These are phyloP conservation scores for Cucurbita moschata DNA, from an alignment of 306 rosid genomes.

Conservation along the genomic window DNA sequence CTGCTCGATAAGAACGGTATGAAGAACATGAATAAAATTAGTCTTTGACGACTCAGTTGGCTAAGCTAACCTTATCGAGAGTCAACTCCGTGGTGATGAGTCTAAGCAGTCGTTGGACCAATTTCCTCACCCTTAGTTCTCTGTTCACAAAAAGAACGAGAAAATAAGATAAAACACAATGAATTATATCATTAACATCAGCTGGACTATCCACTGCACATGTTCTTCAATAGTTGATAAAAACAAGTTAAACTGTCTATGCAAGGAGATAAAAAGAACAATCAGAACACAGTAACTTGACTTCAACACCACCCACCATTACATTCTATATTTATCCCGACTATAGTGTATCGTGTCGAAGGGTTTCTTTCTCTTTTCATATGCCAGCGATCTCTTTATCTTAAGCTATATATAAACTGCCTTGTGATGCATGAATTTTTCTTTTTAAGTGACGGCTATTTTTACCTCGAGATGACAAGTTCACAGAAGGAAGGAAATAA, in stretches of 20 bases:
- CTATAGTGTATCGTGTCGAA: neutral
- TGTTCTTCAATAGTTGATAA: neutral
- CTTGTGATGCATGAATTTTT: neutral
- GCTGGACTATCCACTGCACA: neutral
- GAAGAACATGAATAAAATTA: neutral
- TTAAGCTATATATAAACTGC: neutral
- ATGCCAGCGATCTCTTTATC: neutral
- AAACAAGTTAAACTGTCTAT: neutral
- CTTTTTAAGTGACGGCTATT: neutral
- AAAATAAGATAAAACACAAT: neutral
- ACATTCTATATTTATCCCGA: neutral
- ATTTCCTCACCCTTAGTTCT: constrained; percentile 51
- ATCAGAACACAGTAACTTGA: neutral
- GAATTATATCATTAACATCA: neutral
- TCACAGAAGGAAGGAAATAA: constrained; percentile 81
- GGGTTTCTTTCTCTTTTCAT: neutral
- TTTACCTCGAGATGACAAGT: constrained; percentile 75
- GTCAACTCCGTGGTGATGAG: constrained; percentile 48
- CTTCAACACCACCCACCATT: neutral
- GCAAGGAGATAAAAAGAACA: neutral
- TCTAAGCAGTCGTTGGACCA: constrained; percentile 50
- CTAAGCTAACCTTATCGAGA: constrained; percentile 39
- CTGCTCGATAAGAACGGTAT: neutral
- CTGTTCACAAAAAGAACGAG: constrained; percentile 29
- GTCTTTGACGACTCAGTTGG: constrained; percentile 9